Evolutionary conservation across 192 early-diverging fungal genomes (phyloP).

Genomic region (Chytriomyces hyalinus): DNA sequence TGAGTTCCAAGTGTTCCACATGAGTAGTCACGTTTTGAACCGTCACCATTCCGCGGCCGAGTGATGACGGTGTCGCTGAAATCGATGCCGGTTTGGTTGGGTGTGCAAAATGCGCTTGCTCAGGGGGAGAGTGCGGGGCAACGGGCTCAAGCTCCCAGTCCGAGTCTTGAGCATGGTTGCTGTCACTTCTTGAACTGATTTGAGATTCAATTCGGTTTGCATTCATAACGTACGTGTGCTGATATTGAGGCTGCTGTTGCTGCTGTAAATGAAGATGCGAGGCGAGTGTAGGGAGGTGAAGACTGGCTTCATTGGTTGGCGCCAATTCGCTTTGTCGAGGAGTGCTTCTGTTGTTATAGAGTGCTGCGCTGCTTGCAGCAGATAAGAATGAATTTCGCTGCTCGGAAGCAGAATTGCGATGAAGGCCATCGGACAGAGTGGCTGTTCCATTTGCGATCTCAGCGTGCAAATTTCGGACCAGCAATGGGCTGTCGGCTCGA

Average conservation of each 20-base stretch:
- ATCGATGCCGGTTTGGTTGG: no score
- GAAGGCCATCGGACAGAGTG: not conserved
- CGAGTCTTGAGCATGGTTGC: not conserved
- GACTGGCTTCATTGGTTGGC: not conserved
- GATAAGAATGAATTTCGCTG: not conserved
- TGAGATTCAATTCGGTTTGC: not conserved
- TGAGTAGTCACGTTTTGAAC: constrained; percentile 13
- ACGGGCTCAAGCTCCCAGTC: not conserved
- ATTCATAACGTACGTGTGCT: not conserved
- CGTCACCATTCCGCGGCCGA: not conserved
- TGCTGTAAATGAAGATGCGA: not conserved
- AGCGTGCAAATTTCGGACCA: no score
- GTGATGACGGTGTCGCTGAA: no score
- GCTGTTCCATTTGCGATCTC: not conserved
- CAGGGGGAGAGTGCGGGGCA: not conserved
- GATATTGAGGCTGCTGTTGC: not conserved
- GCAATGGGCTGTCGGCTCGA: not conserved
- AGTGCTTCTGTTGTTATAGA: not conserved
- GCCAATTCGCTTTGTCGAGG: not conserved
- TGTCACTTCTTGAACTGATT: not conserved
- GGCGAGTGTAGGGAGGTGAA: no score
- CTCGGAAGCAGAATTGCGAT: not conserved
- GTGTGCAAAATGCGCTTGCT: no score
- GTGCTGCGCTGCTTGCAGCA: not conserved
- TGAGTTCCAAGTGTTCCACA: not conserved